Base-by-base conservation (phyloP, 164 flowering plant species). In the Stephania japonica region DNA sequence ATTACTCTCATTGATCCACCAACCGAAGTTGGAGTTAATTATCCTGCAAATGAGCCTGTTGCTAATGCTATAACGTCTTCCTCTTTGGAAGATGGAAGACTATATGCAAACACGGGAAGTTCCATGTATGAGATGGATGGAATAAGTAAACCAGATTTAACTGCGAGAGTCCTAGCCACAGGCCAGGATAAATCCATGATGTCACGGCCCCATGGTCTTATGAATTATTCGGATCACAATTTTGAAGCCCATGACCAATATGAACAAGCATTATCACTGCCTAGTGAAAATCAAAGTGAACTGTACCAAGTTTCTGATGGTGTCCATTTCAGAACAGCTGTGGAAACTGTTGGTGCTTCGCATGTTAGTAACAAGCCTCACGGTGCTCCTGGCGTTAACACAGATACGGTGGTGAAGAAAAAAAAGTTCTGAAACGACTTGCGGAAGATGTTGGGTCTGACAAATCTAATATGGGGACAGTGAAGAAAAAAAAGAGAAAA, bases 401-500 rank as follows among this genome's bases (percentile, higher is more conserved):
- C 59, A 13, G 85, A 78, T 32, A 78, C 74, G 64, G 78, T 73
- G 44, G 78, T 74, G 21, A 84, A 77, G 80, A 88, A 87, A 75
- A 89, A 88, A 86, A 74, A 83, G 79, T 69, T 68, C 77, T 53
- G 19, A 91, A 87, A 75, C 84, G 86, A 10, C 82, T 81, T 38
- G 47, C 73, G 9, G 90, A 74, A 19, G 87, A 86, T 53, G 8
- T 75, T 69, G 69, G 65, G 67, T 67, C 83, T 69, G 89, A 81
- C 23, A 83, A 74, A 70, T 65, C 86, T 56, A 66, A 50, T 1
- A 43, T 53, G 21, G 82, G 75, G 50, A 85, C 84, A 76, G 85
- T 82, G 79, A 94, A 84, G 86, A 88, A 76, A 75, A 88, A 85
- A 62, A 85, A 77, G 81, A 87, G 80, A 79, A 85, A 81, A 71